A percentile compares a stretch with the other conserved stretches of the same genome.
These are phyloP conservation scores for Neostapfia colusana DNA, from an alignment of 176 grass and related monocot genomes.

Conservation along the genomic window DNA sequence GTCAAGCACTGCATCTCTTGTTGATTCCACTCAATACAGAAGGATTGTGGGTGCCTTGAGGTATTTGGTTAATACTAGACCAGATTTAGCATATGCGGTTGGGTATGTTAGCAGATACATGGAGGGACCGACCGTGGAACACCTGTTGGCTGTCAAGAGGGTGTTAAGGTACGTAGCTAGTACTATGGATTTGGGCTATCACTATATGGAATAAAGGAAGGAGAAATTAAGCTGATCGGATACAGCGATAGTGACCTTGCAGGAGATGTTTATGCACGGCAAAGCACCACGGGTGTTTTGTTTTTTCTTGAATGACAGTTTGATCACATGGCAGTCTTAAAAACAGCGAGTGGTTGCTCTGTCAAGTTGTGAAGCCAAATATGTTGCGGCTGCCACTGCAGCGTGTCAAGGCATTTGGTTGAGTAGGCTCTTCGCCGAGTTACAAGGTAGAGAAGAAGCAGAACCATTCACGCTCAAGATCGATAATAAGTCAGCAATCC, in stretches of 20 bases:
- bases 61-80: neutral
- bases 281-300: neutral
- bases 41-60: neutral
- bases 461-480: too few species aligned
- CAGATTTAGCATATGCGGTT: neutral
- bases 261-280: neutral
- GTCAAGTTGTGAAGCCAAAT: neutral
- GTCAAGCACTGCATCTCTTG: neutral
- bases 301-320: neutral
- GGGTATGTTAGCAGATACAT: neutral
- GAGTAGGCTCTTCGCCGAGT: too few species aligned
- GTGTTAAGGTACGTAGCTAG: neutral
- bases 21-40: neutral
- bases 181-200: neutral
- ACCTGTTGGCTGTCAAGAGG: neutral
- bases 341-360: neutral
- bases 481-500: too few species aligned
- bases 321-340: neutral
- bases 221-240: neutral
- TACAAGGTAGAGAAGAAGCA: too few species aligned
- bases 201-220: neutral
- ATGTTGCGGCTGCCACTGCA: neutral
- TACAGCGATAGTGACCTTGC: neutral
- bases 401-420: neutral
- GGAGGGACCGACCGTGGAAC: neutral